Conservation (phyloP, 495 filamentous ascomycete genomes). For the Chaetomium tenue region DNA sequence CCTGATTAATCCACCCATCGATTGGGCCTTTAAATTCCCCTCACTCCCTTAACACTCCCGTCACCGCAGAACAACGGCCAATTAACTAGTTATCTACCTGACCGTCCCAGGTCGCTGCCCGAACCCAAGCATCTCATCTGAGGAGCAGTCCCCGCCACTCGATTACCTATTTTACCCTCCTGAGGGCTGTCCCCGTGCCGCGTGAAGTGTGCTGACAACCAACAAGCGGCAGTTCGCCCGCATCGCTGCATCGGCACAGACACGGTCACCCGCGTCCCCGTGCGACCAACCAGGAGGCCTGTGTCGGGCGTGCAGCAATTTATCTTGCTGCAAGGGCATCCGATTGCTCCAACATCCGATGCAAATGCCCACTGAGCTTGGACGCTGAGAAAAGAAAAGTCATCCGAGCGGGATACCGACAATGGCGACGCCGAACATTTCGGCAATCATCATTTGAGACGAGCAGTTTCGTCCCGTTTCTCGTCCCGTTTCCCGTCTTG, state of each 20-base stretch:
- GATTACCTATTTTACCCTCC: neutral
- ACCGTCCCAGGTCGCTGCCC: too few relatives aligned
- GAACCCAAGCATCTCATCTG: neutral
- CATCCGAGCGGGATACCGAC: neutral
- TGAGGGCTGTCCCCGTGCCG: neutral
- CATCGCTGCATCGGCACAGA: neutral
- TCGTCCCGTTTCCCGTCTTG: neutral
- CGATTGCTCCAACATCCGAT: slow-evolving; percentile 9
- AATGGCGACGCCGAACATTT: slow-evolving; percentile 1
- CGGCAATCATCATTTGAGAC: slow-evolving; percentile 14
- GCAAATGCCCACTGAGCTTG: neutral
- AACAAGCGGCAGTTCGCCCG: slow-evolving; percentile 1
- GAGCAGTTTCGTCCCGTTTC: neutral
- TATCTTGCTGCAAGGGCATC: neutral
- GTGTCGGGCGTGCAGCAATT: slow-evolving; percentile 3
- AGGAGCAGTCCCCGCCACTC: neutral
- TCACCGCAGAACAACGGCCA: too few relatives aligned
- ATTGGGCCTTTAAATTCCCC: too few relatives aligned
- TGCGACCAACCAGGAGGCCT: slow-evolving; percentile 9
- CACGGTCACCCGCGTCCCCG: slow-evolving; percentile 4
- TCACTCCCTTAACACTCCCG: too few relatives aligned
- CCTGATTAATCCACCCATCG: too few relatives aligned
- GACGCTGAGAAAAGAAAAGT: neutral
- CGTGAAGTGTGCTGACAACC: neutral
- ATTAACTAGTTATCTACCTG: too few relatives aligned